phyloP scores from a whole-genome alignment of 495 filamentous ascomycete species.

The Parmelia sp. region DNA sequence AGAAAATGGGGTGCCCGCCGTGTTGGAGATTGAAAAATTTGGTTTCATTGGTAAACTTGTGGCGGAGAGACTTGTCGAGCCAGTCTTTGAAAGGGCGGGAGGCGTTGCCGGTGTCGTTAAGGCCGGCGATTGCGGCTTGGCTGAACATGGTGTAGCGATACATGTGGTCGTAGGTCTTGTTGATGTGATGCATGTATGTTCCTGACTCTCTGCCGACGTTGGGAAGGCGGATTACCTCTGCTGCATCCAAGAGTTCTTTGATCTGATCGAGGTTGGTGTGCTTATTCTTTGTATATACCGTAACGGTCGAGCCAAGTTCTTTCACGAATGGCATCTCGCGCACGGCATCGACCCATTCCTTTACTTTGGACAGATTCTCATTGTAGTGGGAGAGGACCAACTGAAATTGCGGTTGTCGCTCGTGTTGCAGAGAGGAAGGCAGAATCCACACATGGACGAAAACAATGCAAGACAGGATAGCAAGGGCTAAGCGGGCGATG shows the following conservation, averaged over 20 bases:
- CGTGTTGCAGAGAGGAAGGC: background rate
- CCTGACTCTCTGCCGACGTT: constrained; percentile 13
- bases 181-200: constrained; percentile 17
- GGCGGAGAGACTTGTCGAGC: constrained; percentile 3
- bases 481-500: background rate
- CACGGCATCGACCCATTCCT: constrained; percentile 7
- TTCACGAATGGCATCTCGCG: constrained; percentile 14
- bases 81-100: constrained; percentile 5
- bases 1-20: constrained; percentile 6
- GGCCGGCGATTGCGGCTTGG: constrained; percentile 1
- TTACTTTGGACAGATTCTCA: constrained; percentile 5
- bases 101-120: constrained; percentile 9
- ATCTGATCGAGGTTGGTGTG: constrained; percentile 6
- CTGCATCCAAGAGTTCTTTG: constrained; percentile 4
- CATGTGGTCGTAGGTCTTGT: constrained; percentile 15
- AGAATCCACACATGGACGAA: background rate
- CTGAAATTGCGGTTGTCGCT: background rate
- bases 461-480: background rate
- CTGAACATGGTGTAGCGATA: constrained; percentile 15
- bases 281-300: constrained; percentile 12
- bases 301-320: constrained; percentile 11
- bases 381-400: constrained; percentile 14
- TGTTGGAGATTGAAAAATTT: constrained; percentile 15
- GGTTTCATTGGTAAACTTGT: constrained; percentile 11
- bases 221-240: constrained; percentile 9